Conservation (phyloP, 441 rosid genomes). For the Erodium texanum region DNA sequence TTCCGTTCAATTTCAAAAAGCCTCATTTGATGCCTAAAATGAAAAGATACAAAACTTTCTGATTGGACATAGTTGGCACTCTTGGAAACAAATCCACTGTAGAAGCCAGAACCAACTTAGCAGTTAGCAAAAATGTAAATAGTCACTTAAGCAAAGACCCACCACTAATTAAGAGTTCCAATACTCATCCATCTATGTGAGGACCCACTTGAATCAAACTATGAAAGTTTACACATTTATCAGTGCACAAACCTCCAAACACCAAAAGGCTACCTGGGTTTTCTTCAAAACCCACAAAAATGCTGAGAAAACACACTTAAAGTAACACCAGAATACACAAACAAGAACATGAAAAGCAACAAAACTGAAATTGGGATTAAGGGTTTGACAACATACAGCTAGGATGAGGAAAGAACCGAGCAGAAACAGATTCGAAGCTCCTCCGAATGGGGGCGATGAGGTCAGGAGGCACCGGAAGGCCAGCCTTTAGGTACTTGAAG, state of each 20-base stretch:
- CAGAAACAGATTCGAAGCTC: slow-evolving; percentile 32
- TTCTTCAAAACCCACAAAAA: slow-evolving; percentile 59
- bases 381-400: slow-evolving; percentile 27
- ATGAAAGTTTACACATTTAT: not conserved
- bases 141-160: not conserved
- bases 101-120: too few species aligned
- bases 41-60: not conserved
- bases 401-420: slow-evolving; percentile 45
- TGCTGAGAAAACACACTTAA: not conserved
- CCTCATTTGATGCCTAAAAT: not conserved
- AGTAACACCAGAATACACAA: not conserved
- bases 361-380: slow-evolving; percentile 8
- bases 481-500: slow-evolving; percentile 74
- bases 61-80: not conserved
- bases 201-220: not conserved
- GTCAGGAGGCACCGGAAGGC: slow-evolving; percentile 74
- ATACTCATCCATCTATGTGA: not conserved
- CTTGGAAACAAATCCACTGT: not conserved
- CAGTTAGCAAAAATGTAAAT: not conserved
- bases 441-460: slow-evolving; percentile 70
- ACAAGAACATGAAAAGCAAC: not conserved
- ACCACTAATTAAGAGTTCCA: not conserved
- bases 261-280: slow-evolving; percentile 16
- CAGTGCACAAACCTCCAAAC: not conserved
- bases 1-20: not conserved